Evolutionary conservation across 805 yeast species (phyloP).

Genomic region (Sungouiozyma ichnusensis): DNA sequence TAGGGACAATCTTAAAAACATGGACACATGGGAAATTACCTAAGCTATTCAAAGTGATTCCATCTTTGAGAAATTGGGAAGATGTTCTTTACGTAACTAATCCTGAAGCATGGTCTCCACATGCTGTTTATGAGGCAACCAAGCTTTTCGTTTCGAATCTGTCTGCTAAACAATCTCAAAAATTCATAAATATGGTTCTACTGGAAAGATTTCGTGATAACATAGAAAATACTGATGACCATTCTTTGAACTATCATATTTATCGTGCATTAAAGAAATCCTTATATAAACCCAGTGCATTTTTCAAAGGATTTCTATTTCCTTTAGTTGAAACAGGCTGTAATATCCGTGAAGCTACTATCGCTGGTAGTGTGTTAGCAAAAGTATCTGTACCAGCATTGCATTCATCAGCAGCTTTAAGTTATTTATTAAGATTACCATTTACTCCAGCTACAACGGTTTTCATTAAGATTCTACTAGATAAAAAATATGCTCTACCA

Average conservation of each 20-base stretch:
- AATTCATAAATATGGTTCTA: slow-evolving; percentile 57
- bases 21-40: slow-evolving; percentile 96
- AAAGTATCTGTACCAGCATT: slow-evolving; percentile 88
- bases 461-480: slow-evolving; percentile 79
- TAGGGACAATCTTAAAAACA: slow-evolving; percentile 75
- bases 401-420: slow-evolving; percentile 92
- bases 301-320: slow-evolving; percentile 89
- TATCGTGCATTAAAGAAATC: slow-evolving; percentile 89
- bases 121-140: slow-evolving; percentile 90
- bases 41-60: slow-evolving; percentile 90
- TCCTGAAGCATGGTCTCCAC: slow-evolving; percentile 92
- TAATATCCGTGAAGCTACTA: slow-evolving; percentile 85
- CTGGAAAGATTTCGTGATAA: slow-evolving; percentile 62
- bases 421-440: slow-evolving; percentile 71
- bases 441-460: slow-evolving; percentile 84
- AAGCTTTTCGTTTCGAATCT: slow-evolving; percentile 86
- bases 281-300: slow-evolving; percentile 93
- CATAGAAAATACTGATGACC: slow-evolving; percentile 65
- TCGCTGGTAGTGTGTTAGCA: slow-evolving; percentile 82
- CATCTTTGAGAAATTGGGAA: slow-evolving; percentile 89
- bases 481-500: slow-evolving; percentile 93
- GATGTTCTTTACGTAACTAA: slow-evolving; percentile 87
- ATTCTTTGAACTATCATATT: slow-evolving; percentile 79
- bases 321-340: slow-evolving; percentile 87
- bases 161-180: slow-evolving; percentile 79